Percentiles rank a stretch among this genome's conserved stretches.
Evolutionary conservation across 768 basidiomycete species (phyloP).

Genomic region (Tephrocybe sp.): DNA sequence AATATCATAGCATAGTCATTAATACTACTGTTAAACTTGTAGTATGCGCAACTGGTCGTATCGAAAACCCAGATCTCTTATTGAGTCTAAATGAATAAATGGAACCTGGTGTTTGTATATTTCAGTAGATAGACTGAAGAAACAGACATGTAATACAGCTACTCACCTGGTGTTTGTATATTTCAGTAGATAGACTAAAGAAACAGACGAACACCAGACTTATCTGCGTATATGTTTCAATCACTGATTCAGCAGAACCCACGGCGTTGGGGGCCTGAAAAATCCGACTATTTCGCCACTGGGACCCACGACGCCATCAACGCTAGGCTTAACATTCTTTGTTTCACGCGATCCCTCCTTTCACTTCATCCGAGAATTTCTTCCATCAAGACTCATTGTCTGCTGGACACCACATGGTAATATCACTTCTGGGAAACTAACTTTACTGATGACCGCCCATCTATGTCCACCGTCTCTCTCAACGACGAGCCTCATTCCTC

Average conservation of each 20-base stretch:
- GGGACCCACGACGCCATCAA: not conserved
- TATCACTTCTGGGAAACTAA: not conserved
- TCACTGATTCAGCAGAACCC: not conserved
- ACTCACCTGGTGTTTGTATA: too few relatives aligned
- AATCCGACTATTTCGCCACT: not conserved
- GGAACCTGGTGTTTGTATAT: too few relatives aligned
- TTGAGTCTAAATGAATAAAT: too few relatives aligned
- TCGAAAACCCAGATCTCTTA: too few relatives aligned
- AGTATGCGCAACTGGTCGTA: too few relatives aligned
- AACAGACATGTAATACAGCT: too few relatives aligned
- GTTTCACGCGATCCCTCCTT: slow-evolving; percentile 5
- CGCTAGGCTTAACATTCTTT: not conserved
- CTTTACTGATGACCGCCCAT: slow-evolving; percentile 15
- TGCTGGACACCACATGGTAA: slow-evolving; percentile 9
- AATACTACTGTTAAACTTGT: too few relatives aligned
- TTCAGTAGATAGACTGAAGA: too few relatives aligned
- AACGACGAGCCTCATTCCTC: slow-evolving; percentile 8
- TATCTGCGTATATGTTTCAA: too few relatives aligned
- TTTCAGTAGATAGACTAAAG: too few relatives aligned
- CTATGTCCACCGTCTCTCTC: slow-evolving; percentile 9
- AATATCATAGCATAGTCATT: too few relatives aligned
- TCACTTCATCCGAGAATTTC: slow-evolving; percentile 3
- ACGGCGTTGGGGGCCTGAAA: not conserved
- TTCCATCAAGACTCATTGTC: slow-evolving; percentile 8
- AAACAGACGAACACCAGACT: too few relatives aligned